Base-by-base conservation (phyloP, 768 basidiomycete genomes). In the Mrakia frigida region DNA sequence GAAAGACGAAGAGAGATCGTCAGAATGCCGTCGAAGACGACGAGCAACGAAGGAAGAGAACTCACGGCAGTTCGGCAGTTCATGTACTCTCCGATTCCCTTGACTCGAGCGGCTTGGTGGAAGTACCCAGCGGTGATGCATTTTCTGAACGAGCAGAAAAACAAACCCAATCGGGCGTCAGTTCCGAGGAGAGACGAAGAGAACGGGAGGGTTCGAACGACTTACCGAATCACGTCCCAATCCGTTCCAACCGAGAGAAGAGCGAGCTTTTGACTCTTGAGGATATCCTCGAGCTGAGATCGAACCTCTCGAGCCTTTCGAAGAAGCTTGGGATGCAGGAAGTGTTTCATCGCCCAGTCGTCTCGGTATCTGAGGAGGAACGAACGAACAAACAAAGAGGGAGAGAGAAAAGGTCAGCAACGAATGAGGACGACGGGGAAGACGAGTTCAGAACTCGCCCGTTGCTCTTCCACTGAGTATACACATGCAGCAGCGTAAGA, bases 261-360 rank as follows among this genome's bases (percentile, higher is more conserved):
- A 68, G 92, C 92, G 91, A 98, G 93, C 86, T 98, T 98, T 84
- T 98, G 95, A 83, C 92, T 92, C 81, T 97, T 96, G 94, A 98
- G 98, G 83, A 99, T 98, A 81, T 99, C 97, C 82, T 98, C 95
- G 23, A 99, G 87, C 85, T 99, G 97, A 3, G 88, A 88, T 41
- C 97, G 89, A 52, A 99, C 97, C 85, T 99, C 97, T 41, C 96
- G 88, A 7, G 92, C 92, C 84, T 99, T 99, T 59, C 96, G 87
- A 50, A 99, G 87, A 56, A 98, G 87, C 83, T 98, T 98, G 0
- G 96, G 96, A 82, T 99, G 97, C 71, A 98, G 82, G 86, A 98
- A 99, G 83, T 99, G 97, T 61, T 92, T 89, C 85, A 94, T 89
- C 2, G 88, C 89, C 97, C 96, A 99, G 60, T 94, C 92, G 81